Percentiles rank a stretch among this genome's conserved stretches.
Evolutionary conservation across 495 filamentous ascomycete species (phyloP).

Genomic region (Annulohypoxylon maeteangense): DNA sequence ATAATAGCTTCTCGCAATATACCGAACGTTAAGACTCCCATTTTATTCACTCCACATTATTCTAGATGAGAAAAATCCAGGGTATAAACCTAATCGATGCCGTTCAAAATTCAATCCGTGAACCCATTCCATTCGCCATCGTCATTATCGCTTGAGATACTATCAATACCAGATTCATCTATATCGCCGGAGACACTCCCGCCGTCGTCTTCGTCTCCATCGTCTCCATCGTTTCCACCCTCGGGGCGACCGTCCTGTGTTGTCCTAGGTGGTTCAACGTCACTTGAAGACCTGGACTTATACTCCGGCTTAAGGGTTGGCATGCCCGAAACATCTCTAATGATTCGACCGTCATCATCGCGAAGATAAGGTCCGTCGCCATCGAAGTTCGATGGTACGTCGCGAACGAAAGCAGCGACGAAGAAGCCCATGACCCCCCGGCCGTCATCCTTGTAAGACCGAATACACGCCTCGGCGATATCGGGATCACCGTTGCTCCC

Average conservation of each 20-base stretch:
- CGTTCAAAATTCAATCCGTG: constrained; percentile 50
- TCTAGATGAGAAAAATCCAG: background rate
- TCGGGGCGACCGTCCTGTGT: constrained; percentile 16
- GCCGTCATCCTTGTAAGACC: constrained; percentile 81
- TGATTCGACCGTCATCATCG: constrained; percentile 51
- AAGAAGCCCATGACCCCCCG: constrained; percentile 68
- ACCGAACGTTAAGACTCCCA: background rate
- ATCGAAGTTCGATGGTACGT: constrained; percentile 32
- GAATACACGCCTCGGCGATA: constrained; percentile 76
- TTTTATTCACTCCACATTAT: background rate
- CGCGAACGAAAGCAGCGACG: constrained; percentile 52
- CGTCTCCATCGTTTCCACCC: constrained; percentile 35
- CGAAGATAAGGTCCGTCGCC: constrained; percentile 51
- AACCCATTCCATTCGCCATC: constrained; percentile 63
- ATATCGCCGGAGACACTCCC: constrained; percentile 37
- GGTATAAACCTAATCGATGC: background rate
- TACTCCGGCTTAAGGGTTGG: constrained; percentile 52
- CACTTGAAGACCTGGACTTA: constrained; percentile 7
- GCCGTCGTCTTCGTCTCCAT: constrained; percentile 43
- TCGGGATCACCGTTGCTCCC: constrained; percentile 50
- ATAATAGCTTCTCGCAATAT: background rate
- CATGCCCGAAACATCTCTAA: constrained; percentile 52
- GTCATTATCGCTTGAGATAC: constrained; percentile 21
- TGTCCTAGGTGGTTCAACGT: background rate
- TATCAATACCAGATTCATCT: constrained; percentile 17